A percentile compares a stretch with the other conserved stretches of the same genome.
phyloP scores from a whole-genome alignment of 164 flowering plant species.

The Hamamelis virginiana region DNA sequence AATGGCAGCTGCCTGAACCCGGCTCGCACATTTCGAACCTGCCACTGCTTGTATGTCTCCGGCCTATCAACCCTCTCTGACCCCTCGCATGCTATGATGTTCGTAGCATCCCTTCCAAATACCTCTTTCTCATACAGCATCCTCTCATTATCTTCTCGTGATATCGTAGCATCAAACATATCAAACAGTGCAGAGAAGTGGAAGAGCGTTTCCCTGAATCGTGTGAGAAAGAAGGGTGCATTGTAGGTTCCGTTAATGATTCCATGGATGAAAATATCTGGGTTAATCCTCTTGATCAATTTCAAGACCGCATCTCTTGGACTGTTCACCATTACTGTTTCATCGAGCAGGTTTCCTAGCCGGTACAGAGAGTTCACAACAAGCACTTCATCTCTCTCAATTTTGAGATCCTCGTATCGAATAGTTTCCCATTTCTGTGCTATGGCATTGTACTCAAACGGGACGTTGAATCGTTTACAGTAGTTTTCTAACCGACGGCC shows the following conservation, averaged over 20 bases:
- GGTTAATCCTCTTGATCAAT: neutral
- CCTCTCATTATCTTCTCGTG: conserved; percentile 3
- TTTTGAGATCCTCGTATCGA: neutral
- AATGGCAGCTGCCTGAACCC: conserved; percentile 31
- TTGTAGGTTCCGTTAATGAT: neutral
- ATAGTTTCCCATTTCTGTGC: conserved; percentile 2
- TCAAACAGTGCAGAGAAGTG: conserved; percentile 3
- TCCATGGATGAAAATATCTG: conserved; percentile 2
- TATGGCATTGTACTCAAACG: conserved; percentile 5
- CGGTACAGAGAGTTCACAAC: conserved; percentile 1
- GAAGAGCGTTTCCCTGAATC: conserved; percentile 9
- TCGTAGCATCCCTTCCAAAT: neutral
- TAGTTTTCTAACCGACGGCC: neutral
- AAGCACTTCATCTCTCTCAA: neutral
- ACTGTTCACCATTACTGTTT: neutral
- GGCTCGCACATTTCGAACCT: conserved; percentile 19
- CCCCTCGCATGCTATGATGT: conserved; percentile 10
- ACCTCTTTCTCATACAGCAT: conserved; percentile 4
- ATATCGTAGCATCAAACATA: neutral
- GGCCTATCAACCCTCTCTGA: conserved; percentile 9
- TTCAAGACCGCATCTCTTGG: conserved; percentile 1
- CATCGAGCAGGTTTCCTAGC: conserved; percentile 2
- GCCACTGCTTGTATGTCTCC: conserved; percentile 22
- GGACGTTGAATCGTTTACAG: conserved; percentile 4
- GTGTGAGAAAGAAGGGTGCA: conserved; percentile 3